phyloP scores from a whole-genome alignment of 1,139 yeast genomes.

The Kurtzmaniella natalensis region DNA sequence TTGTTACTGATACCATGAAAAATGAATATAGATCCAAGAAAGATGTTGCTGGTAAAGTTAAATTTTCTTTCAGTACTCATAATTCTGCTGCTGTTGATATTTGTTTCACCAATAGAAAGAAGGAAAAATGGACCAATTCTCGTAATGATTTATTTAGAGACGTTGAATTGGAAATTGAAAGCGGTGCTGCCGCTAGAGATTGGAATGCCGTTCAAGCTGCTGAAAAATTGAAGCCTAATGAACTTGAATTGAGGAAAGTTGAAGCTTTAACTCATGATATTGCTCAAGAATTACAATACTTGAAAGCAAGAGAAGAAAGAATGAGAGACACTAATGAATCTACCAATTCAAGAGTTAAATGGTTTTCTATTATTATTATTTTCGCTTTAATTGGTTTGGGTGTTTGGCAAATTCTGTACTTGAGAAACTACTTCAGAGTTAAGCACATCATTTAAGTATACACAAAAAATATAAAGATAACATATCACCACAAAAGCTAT shows the following conservation, averaged over 20 bases:
- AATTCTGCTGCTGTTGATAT: conserved; percentile 83
- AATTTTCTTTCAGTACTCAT: conserved; percentile 80
- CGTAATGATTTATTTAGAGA: conserved; percentile 46
- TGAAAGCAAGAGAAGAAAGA: conserved; percentile 82
- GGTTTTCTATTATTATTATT: conserved; percentile 70
- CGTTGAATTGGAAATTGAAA: conserved; percentile 86
- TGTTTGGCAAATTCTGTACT: conserved; percentile 85
- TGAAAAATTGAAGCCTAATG: conserved; percentile 89
- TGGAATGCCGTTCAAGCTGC: conserved; percentile 94
- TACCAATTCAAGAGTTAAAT: conserved; percentile 81
- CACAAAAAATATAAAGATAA: background rate
- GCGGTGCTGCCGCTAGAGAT: conserved; percentile 96
- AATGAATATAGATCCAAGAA: conserved; percentile 66
- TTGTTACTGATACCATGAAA: conserved; percentile 62
- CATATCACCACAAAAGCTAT: background rate
- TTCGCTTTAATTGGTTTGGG: conserved; percentile 73
- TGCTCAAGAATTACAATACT: conserved; percentile 70
- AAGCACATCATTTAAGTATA: conserved; percentile 73
- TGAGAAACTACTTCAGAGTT: conserved; percentile 89
- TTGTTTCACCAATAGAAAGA: conserved; percentile 71
- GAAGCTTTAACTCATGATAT: conserved; percentile 84
- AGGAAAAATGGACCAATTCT: conserved; percentile 23
- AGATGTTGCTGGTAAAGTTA: conserved; percentile 60
- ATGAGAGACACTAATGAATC: conserved; percentile 96
- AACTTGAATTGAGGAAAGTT: conserved; percentile 78